Conservation (phyloP, 805 yeast genomes). For the Saccharomycopsis javanensis region DNA sequence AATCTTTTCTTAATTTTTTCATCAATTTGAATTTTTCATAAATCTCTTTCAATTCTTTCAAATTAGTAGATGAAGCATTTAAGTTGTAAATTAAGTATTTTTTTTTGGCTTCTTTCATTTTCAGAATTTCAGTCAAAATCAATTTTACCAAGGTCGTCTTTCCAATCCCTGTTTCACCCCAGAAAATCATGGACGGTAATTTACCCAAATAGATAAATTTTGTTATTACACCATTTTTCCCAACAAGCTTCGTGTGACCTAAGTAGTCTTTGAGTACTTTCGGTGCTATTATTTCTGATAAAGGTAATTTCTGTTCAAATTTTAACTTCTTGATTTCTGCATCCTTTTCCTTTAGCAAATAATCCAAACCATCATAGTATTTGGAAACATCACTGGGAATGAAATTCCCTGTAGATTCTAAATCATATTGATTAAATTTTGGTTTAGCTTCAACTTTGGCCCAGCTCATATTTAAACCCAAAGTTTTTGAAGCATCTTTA, state of each 20-base stretch:
- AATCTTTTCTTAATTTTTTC: conserved; percentile 30
- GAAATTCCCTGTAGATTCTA: conserved; percentile 10
- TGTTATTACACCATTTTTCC: conserved; percentile 51
- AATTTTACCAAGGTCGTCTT: conserved; percentile 74
- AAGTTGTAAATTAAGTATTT: conserved; percentile 57
- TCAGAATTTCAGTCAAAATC: conserved; percentile 27
- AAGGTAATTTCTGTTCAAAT: conserved; percentile 26
- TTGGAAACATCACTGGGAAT: neutral
- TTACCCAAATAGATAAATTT: conserved; percentile 50
- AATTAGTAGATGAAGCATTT: conserved; percentile 72
- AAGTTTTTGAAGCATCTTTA: conserved; percentile 2
- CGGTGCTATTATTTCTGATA: conserved; percentile 82
- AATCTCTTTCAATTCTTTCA: conserved; percentile 54
- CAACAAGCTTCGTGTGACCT: conserved; percentile 77
- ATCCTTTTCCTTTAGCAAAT: conserved; percentile 12
- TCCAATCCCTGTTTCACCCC: conserved; percentile 95
- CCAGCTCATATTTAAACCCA: conserved; percentile 10
- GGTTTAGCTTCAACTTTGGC: neutral
- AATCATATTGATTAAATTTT: neutral
- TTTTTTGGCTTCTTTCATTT: conserved; percentile 16
- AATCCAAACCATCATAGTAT: conserved; percentile 17
- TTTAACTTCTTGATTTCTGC: conserved; percentile 15
- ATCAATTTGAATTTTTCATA: conserved; percentile 32
- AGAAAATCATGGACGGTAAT: conserved; percentile 77
- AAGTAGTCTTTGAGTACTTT: conserved; percentile 53